Evolutionary conservation across 2,329 filamentous ascomycete genomes (phyloP).

Genomic region (Pezicula neosporulosa): DNA sequence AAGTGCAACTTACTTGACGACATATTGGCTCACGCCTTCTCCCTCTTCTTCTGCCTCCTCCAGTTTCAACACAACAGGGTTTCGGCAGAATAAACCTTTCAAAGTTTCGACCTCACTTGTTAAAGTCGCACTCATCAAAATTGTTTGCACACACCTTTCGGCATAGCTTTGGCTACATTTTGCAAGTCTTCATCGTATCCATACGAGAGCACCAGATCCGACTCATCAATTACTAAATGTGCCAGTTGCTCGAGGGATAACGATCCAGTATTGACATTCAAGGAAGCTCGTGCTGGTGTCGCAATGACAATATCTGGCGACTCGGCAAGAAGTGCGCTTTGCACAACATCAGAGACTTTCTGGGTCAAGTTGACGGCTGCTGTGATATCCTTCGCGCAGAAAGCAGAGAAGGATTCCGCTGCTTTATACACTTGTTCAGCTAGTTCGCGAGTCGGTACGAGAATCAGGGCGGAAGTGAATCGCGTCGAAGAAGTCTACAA

Average conservation of each 20-base stretch:
- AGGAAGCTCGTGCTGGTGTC: slow-evolving; percentile 80
- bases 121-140: slow-evolving; percentile 91
- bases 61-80: slow-evolving; percentile 76
- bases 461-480: slow-evolving; percentile 72
- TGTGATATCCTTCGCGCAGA: slow-evolving; percentile 80
- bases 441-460: slow-evolving; percentile 92
- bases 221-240: slow-evolving; percentile 84
- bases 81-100: slow-evolving; percentile 79
- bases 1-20: slow-evolving; percentile 60
- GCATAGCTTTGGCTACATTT: slow-evolving; percentile 71
- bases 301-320: slow-evolving; percentile 86
- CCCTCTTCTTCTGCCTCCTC: slow-evolving; percentile 78
- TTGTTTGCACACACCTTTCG: slow-evolving; percentile 83
- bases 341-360: slow-evolving; percentile 85
- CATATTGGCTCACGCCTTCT: slow-evolving; percentile 78
- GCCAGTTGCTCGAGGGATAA: slow-evolving; percentile 69
- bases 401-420: slow-evolving; percentile 72
- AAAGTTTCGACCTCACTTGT: slow-evolving; percentile 83
- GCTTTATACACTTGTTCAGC: slow-evolving; percentile 85
- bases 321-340: slow-evolving; percentile 80
- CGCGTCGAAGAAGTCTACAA: slow-evolving; percentile 45
- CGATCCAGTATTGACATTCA: slow-evolving; percentile 70
- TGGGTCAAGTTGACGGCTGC: slow-evolving; percentile 82
- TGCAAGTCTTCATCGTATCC: slow-evolving; percentile 90
- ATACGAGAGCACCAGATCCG: slow-evolving; percentile 89